Evolutionary conservation across 2,329 filamentous ascomycete genomes (phyloP).

Genomic region (Pseudocercospora macadamiae): DNA sequence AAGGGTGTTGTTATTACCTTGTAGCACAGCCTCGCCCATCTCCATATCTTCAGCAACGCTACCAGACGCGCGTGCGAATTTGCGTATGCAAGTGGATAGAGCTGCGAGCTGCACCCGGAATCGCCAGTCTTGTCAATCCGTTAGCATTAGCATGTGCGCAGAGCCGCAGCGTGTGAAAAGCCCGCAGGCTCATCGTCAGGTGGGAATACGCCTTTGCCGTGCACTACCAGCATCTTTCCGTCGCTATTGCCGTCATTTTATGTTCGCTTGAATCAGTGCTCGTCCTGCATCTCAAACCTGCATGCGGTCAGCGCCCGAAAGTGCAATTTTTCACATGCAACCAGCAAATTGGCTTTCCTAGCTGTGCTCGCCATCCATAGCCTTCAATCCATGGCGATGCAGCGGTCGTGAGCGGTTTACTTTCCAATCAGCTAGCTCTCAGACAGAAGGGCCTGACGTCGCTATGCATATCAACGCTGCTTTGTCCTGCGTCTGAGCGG

Average conservation of each 20-base stretch:
- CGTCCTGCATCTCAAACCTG: not conserved
- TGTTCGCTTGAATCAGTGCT: not conserved
- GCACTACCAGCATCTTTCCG: not conserved
- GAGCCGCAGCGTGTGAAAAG: not conserved
- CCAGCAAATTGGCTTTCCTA: not conserved
- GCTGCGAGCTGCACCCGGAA: not conserved
- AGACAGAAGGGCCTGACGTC: constrained; percentile 2
- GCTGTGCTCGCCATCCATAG: not conserved
- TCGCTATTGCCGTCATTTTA: not conserved
- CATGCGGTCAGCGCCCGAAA: not conserved
- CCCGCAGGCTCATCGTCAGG: not conserved
- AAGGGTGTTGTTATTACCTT: not conserved
- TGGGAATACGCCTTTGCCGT: not conserved
- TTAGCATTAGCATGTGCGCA: not conserved
- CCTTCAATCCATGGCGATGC: not conserved
- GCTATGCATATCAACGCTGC: not conserved
- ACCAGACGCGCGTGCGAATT: not conserved
- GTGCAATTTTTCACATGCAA: not conserved
- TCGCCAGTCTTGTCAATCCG: not conserved
- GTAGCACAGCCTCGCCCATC: not conserved
- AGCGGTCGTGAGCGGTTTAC: no score
- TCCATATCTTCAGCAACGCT: not conserved
- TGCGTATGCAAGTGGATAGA: not conserved
- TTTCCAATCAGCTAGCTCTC: no score
- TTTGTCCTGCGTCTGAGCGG: not conserved